These are phyloP conservation scores for Aspergillus alliaceus DNA, from an alignment of 2,329 filamentous ascomycete species.

Conservation along the genomic window DNA sequence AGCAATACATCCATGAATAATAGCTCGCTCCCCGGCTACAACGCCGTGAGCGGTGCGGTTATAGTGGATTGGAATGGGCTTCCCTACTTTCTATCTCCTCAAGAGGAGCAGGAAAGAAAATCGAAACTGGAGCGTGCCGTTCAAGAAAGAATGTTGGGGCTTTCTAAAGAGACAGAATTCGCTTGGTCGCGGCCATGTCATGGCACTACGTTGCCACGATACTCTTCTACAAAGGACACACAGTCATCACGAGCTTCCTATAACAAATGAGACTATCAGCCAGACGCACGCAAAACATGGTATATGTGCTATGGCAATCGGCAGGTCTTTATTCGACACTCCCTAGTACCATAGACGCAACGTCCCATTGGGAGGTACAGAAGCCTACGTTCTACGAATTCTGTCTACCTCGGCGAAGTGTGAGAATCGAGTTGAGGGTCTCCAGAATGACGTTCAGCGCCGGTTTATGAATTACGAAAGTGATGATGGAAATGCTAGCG, in stretches of 20 bases:
- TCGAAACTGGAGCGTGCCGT: slow-evolving; percentile 20
- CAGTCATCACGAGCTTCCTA: not conserved
- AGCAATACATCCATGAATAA: not conserved
- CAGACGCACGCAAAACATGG: not conserved
- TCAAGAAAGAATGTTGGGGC: slow-evolving; percentile 25
- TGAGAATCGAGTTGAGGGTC: not conserved
- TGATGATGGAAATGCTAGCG: not conserved
- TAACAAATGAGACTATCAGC: not conserved
- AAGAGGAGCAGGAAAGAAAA: slow-evolving; percentile 24
- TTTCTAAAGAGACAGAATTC: slow-evolving; percentile 23
- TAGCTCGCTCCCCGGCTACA: slow-evolving; percentile 20
- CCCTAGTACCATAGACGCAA: not conserved
- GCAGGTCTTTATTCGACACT: too few species aligned
- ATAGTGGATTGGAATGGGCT: slow-evolving; percentile 24
- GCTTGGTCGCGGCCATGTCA: slow-evolving; percentile 16
- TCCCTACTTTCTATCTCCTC: slow-evolving; percentile 25
- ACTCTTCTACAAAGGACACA: slow-evolving; percentile 10
- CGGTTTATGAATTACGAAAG: not conserved
- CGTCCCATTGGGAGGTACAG: not conserved
- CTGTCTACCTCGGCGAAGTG: not conserved
- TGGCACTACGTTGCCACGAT: slow-evolving; percentile 11
- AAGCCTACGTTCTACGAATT: not conserved
- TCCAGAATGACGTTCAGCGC: not conserved
- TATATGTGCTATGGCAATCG: not conserved
- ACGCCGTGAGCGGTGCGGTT: slow-evolving; percentile 27